Base-by-base conservation (phyloP, 495 filamentous ascomycete genomes). In the Aspergillus baeticus region DNA sequence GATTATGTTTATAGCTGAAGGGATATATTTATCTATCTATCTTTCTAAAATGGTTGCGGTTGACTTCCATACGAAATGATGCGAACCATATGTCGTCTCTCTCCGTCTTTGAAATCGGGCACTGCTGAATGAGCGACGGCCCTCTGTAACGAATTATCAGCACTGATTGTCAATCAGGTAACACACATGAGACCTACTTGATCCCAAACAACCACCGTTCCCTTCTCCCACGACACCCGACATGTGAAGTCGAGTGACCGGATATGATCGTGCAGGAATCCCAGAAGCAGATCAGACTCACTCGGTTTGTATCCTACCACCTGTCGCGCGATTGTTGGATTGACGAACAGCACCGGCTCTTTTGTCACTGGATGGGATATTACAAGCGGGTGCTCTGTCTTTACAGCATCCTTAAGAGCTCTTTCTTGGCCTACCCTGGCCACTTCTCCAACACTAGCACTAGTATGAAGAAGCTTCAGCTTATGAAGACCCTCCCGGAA, bases 151-250 rank as follows among this genome's bases (percentile, higher is more conserved):
- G n/a, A 52, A 52, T 20, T 42, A 46, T 55, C 45, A 46, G 15
- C 23, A 45, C 37, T 10, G 20, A 37, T 21, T n/a, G n/a, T n/a
- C n/a, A n/a, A n/a, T n/a, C n/a, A n/a, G n/a, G n/a, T n/a, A n/a
- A n/a, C n/a, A n/a, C n/a, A n/a, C n/a, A n/a, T n/a, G n/a, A n/a
- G n/a, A n/a, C 52, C 20, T 38, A 55, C 52, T 43, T 55, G 31
- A 38, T 58, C 55, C 55, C 48, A 58, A 38, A 52, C 55, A 42
- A 58, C 41, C 17, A 58, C 55, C 10, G 55, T 58, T 29, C 48
- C 48, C 29, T 47, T 52, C 48, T 58, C 41, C 42, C 48, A 58
- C 5, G 23, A 29, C 6, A 58, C 39, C 6, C 41, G 55, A 47
- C 48, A 58, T 11, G 37, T 38, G 15, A 58, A 52, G 44, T 52